phyloP scores from a whole-genome alignment of 2,329 filamentous ascomycete genomes.

The Diaporthe nobilis region DNA sequence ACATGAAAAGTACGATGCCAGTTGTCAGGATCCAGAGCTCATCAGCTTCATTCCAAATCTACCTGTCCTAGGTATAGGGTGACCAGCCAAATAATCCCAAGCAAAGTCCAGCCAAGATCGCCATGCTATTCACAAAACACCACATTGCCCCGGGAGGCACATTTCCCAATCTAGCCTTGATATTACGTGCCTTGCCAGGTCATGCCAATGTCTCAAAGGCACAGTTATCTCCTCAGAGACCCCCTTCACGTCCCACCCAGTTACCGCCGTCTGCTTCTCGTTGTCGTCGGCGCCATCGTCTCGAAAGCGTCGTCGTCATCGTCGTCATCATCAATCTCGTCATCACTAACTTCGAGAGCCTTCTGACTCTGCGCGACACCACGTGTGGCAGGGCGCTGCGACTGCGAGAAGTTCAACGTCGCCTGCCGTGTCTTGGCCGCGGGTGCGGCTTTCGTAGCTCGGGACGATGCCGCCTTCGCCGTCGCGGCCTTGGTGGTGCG shows the following conservation, averaged over 20 bases:
- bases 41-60: background rate
- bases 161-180: background rate
- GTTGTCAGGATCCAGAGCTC: background rate
- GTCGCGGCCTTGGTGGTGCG: slow-evolving; percentile 44
- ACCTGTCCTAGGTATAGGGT: too few species aligned
- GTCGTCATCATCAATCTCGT: slow-evolving; percentile 76
- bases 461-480: slow-evolving; percentile 50
- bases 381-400: slow-evolving; percentile 47
- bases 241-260: background rate
- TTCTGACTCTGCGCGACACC: slow-evolving; percentile 58
- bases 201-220: background rate
- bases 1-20: background rate
- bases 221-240: background rate
- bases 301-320: slow-evolving; percentile 64
- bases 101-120: slow-evolving; percentile 19
- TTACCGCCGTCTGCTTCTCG: slow-evolving; percentile 46
- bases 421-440: slow-evolving; percentile 55
- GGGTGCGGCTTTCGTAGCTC: slow-evolving; percentile 45
- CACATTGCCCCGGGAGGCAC: background rate
- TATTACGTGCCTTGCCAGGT: background rate
- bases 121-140: background rate
- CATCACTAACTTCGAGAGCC: slow-evolving; percentile 73
- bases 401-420: slow-evolving; percentile 64
- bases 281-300: slow-evolving; percentile 56
- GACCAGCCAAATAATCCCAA: background rate